Conservation (phyloP, 805 yeast species). For the Cyberlindnera xylosilytica region DNA sequence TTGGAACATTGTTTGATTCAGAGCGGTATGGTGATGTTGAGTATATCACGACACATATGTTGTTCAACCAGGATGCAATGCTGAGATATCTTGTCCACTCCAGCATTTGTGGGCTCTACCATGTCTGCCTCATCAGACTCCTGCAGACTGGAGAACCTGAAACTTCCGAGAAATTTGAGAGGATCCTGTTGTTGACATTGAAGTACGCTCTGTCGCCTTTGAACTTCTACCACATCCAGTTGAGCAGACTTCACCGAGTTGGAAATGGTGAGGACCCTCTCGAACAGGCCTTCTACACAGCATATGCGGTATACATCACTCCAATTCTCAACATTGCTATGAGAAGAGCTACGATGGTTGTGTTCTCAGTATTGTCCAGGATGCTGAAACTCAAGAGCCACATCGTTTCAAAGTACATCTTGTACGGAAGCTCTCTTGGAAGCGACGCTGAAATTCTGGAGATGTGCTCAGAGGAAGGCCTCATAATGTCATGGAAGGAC, state of each 20-base stretch:
- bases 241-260: conserved; percentile 1
- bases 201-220: conserved; percentile 8
- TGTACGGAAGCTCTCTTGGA: conserved; percentile 2
- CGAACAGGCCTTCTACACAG: conserved; percentile 7
- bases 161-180: conserved; percentile 3
- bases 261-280: conserved; percentile 5
- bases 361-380: conserved; percentile 1
- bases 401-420: conserved; percentile 7
- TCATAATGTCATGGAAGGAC: too few species aligned
- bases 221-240: conserved; percentile 5
- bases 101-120: conserved; percentile 5
- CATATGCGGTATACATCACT: conserved; percentile 1
- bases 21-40: neutral
- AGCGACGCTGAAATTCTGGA: conserved; percentile 6
- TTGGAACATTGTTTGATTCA: conserved; percentile 2
- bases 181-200: conserved; percentile 4
- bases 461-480: conserved; percentile 7
- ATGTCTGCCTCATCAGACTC: conserved; percentile 6
- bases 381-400: conserved; percentile 1
- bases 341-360: conserved; percentile 5
- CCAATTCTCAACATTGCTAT: conserved; percentile 4
- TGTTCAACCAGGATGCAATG: conserved; percentile 3
- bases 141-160: conserved; percentile 3
- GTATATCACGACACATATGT: conserved; percentile 3
- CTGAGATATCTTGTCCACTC: conserved; percentile 6